Conservation (phyloP, 2,329 filamentous ascomycete genomes). For the Pestalotiopsis sp. region DNA sequence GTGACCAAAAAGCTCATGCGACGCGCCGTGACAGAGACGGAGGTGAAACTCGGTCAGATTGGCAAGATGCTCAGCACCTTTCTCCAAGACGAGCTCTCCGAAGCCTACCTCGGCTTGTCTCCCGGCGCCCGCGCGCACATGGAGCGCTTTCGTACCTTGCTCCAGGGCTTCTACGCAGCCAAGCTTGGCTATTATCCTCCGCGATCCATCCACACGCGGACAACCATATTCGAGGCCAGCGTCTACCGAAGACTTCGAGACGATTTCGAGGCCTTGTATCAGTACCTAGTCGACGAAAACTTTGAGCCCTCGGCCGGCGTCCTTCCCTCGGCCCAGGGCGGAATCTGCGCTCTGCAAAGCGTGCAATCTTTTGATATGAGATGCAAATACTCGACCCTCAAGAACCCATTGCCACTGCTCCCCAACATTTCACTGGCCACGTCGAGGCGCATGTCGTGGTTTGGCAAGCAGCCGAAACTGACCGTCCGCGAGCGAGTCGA, state of each 20-base stretch:
- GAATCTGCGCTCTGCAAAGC: conserved; percentile 71
- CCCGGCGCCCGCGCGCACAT: conserved; percentile 66
- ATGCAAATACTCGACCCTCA: conserved; percentile 61
- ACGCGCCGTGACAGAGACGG: conserved; percentile 65
- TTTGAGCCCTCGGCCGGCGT: conserved; percentile 52
- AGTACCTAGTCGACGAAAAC: conserved; percentile 67
- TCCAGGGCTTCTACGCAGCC: conserved; percentile 67
- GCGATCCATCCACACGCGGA: conserved; percentile 40
- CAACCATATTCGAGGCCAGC: conserved; percentile 56
- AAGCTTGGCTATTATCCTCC: conserved; percentile 77
- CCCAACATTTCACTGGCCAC: conserved; percentile 44
- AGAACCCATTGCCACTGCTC: conserved; percentile 68
- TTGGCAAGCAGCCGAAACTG: conserved; percentile 41
- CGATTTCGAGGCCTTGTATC: conserved; percentile 73
- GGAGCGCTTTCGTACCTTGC: conserved; percentile 70
- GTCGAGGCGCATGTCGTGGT: conserved; percentile 42
- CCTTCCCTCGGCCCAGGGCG: conserved; percentile 61
- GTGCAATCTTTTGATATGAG: conserved; percentile 67
- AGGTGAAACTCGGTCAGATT: conserved; percentile 61
- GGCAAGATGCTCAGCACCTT: conserved; percentile 65
- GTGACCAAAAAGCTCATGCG: conserved; percentile 68
- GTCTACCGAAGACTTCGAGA: conserved; percentile 64
- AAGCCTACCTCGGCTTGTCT: conserved; percentile 66
- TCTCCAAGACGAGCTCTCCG: conserved; percentile 70
- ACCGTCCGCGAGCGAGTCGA: conserved; percentile 51